Base-by-base conservation (phyloP, 192 early-diverging fungal species). In the Coemansia sp. region DNA sequence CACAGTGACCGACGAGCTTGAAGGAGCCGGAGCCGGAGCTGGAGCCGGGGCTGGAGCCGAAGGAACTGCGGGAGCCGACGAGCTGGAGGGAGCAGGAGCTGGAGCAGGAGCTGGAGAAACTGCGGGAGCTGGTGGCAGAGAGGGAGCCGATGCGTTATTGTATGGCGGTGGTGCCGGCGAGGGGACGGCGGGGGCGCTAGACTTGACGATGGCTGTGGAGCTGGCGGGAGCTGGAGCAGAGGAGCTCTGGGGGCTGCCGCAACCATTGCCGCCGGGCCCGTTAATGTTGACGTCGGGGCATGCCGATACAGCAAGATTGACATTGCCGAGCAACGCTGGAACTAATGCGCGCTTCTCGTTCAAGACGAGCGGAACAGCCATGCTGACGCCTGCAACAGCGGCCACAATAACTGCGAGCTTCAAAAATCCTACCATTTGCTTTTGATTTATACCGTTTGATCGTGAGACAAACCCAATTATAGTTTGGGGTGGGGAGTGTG, bases 271-370 rank as follows among this genome's bases (percentile, higher is more conserved):
- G n/a, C 71, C 72, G 5, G 63, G 60, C 6, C 71, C 72, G 40
- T 70, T 70, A 43, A 79, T 43, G 3, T 40, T 69, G 46, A 70
- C 57, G 35, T 79, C 77, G 2, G 77, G 77, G 69, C 77, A 79
- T 20, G 77, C 77, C 8, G 77, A 67, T 11, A 62, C 67, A 17
- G 20, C 55, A 36, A 79, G 61, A 7, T 74, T 62, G 38, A 79
- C 22, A 49, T 79, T 79, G 23, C 77, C 77, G n/a, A 79, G 72
- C 50, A 79, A 65, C 20, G 71, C 72, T 0, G 77, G 77, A 33
- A 79, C 23, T 46, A 79, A 56, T 1, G 77, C 76, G 14, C 76
- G 76, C 61, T 73, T 66, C 10, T 61, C 38, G 38, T 40, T 40
- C 38, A 40, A 40, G 11, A 1, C 38, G 38, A 4, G 5, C 38